phyloP scores from a whole-genome alignment of 108 stramenopile species.

The Pseudonitzschia multistriata region DNA sequence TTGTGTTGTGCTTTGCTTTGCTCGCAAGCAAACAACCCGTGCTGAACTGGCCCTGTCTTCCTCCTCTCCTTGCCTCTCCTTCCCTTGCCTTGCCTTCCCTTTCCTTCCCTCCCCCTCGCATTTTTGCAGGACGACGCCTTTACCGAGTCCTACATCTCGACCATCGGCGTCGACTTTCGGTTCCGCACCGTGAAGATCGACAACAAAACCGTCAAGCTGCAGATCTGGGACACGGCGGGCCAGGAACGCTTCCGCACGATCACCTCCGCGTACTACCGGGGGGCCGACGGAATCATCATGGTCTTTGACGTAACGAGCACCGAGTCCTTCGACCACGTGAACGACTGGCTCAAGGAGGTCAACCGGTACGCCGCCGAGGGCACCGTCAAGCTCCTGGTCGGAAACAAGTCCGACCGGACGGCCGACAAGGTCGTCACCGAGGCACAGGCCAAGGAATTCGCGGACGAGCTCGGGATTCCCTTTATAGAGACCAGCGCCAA shows the following conservation, averaged over 20 bases:
- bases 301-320: conserved; percentile 95
- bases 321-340: conserved; percentile 97
- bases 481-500: conserved; percentile 99
- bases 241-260: conserved; percentile 98
- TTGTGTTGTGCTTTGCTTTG: no score
- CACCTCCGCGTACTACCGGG: conserved; percentile 95
- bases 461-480: conserved; percentile 95
- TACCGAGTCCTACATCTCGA: conserved; percentile 98
- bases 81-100: background rate
- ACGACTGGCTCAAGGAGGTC: conserved; percentile 99
- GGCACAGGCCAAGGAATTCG: conserved; percentile 97
- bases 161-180: conserved; percentile 99
- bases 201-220: conserved; percentile 98
- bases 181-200: conserved; percentile 99
- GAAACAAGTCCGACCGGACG: conserved; percentile 98
- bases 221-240: conserved; percentile 88
- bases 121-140: conserved; percentile 90
- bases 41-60: background rate
- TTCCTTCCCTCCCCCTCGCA: background rate
- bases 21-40: no score
- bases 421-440: conserved; percentile 93
- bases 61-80: background rate
- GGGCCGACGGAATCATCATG: conserved; percentile 96
- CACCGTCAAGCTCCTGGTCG: conserved; percentile 99
- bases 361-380: conserved; percentile 98